phyloP scores from a whole-genome alignment of 148 eudicot genomes.

The Suaeda aralocaspica region DNA sequence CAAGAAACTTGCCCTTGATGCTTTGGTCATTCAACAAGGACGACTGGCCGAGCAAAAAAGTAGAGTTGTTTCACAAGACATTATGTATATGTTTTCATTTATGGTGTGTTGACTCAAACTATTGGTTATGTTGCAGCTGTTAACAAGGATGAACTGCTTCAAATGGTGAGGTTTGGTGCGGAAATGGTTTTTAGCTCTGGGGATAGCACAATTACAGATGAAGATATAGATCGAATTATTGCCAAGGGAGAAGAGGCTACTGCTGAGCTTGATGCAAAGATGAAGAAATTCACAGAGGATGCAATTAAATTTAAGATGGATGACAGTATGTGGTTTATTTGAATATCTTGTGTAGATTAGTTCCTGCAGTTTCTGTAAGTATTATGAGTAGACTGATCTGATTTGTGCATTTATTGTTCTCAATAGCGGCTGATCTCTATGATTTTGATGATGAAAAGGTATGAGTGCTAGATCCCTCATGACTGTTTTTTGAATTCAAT shows the following conservation, averaged over 20 bases:
- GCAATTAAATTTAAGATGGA: conserved; percentile 98
- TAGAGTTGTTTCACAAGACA: conserved; percentile 22
- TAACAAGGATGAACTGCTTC: conserved; percentile 94
- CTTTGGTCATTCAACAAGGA: conserved; percentile 98
- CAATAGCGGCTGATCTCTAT: conserved; percentile 88
- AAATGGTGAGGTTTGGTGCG: conserved; percentile 99
- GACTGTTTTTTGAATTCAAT: not conserved
- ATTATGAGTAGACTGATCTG: no score
- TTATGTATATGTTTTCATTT: not conserved
- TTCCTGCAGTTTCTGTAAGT: not conserved
- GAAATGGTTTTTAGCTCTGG: conserved; percentile 99
- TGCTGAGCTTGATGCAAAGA: conserved; percentile 98
- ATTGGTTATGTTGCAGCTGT: conserved; percentile 62
- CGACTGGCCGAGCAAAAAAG: conserved; percentile 95
- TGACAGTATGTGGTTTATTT: conserved; percentile 58
- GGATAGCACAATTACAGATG: conserved; percentile 97
- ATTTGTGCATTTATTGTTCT: conserved; percentile 19
- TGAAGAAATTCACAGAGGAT: conserved; percentile 98
- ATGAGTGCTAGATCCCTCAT: not conserved
- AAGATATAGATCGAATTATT: conserved; percentile 90
- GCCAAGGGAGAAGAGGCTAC: conserved; percentile 99
- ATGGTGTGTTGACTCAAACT: conserved; percentile 17
- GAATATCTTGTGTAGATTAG: not conserved
- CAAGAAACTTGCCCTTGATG: conserved; percentile 98
- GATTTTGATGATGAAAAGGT: conserved; percentile 96